Evolutionary conservation across 2,329 filamentous ascomycete species (phyloP).

Genomic region (Xylariales sp.): DNA sequence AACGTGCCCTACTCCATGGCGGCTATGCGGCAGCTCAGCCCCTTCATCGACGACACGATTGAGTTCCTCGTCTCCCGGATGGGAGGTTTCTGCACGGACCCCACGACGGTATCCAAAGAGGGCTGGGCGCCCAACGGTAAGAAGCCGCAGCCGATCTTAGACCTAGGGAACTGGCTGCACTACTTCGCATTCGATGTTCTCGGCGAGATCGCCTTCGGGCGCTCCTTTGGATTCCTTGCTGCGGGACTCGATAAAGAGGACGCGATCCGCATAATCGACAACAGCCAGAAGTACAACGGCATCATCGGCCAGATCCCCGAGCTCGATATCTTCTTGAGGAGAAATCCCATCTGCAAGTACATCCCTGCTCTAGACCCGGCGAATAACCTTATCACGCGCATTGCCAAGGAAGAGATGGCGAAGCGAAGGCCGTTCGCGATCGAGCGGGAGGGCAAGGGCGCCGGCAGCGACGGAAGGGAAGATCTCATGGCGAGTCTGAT

Average conservation of each 20-base stretch:
- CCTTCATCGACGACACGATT: conserved; percentile 64
- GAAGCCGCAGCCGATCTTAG: conserved; percentile 47
- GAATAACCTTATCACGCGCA: conserved; percentile 62
- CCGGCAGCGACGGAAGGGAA: conserved; percentile 57
- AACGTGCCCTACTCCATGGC: conserved; percentile 65
- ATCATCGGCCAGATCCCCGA: conserved; percentile 64
- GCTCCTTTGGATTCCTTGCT: conserved; percentile 64
- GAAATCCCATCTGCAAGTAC: conserved; percentile 60
- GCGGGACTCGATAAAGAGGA: conserved; percentile 62
- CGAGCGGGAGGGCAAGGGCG: conserved; percentile 56
- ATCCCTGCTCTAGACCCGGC: conserved; percentile 57
- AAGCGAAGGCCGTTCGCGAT: conserved; percentile 60
- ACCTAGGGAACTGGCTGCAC: conserved; percentile 61
- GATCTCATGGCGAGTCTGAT: conserved; percentile 65
- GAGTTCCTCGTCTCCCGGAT: conserved; percentile 58
- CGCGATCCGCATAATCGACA: conserved; percentile 64
- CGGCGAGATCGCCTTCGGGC: conserved; percentile 63
- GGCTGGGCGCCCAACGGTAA: not conserved
- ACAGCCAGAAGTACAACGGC: conserved; percentile 64
- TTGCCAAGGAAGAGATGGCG: conserved; percentile 62
- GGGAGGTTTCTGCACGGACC: conserved; percentile 52
- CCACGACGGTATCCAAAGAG: conserved; percentile 23
- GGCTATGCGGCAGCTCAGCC: conserved; percentile 63
- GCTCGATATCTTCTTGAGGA: conserved; percentile 59
- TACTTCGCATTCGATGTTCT: conserved; percentile 62